Evolutionary conservation across 1,284 basidiomycete species (phyloP).

Genomic region (Limonomyces culmigenus): DNA sequence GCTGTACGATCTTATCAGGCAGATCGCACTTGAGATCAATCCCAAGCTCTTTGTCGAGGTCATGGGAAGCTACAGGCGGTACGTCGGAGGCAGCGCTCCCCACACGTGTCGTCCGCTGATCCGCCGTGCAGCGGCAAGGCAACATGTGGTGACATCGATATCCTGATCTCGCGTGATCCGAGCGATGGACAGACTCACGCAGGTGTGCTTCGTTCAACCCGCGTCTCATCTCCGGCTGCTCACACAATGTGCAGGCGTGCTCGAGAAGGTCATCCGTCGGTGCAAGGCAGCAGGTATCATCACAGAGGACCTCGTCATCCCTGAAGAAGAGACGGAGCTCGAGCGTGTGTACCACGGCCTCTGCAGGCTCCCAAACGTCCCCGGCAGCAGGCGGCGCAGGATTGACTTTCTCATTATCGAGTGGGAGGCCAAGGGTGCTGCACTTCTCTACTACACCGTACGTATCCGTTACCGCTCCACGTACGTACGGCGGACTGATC

Average conservation of each 20-base stretch:
- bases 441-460: slow-evolving; percentile 79
- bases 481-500: not conserved
- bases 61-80: slow-evolving; percentile 85
- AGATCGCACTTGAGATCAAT: slow-evolving; percentile 54
- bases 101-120: too few relatives aligned
- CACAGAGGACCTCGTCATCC: slow-evolving; percentile 61
- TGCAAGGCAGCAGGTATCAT: slow-evolving; percentile 29
- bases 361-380: slow-evolving; percentile 23
- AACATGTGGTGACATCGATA: slow-evolving; percentile 81
- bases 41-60: slow-evolving; percentile 59
- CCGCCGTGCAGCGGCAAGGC: slow-evolving; percentile 45
- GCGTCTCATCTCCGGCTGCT: too few relatives aligned
- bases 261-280: not conserved
- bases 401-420: slow-evolving; percentile 71
- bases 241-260: slow-evolving; percentile 1
- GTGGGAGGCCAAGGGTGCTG: slow-evolving; percentile 64
- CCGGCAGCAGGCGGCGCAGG: slow-evolving; percentile 29
- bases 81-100: slow-evolving; percentile 4
- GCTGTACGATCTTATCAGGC: slow-evolving; percentile 58
- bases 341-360: slow-evolving; percentile 74
- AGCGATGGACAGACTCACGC: slow-evolving; percentile 58
- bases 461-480: slow-evolving; percentile 10
- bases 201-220: slow-evolving; percentile 31
- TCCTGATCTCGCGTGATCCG: slow-evolving; percentile 64
- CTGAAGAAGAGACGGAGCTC: slow-evolving; percentile 45